Evolutionary conservation across 2,329 filamentous ascomycete species (phyloP).

Genomic region (Fusarium palustre): DNA sequence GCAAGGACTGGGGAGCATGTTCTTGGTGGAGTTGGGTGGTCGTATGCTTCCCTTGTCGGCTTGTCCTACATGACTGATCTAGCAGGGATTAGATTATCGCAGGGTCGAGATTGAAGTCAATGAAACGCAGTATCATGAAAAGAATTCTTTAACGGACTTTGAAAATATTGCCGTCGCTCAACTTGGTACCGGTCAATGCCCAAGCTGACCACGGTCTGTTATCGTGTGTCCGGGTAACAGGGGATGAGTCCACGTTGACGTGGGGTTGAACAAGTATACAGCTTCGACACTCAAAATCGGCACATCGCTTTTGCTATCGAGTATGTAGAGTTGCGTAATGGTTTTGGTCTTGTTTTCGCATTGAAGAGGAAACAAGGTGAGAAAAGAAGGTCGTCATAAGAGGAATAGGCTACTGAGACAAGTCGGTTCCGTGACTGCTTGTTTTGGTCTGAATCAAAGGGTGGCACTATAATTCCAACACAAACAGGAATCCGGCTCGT

Average conservation of each 20-base stretch:
- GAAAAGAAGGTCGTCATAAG: slow-evolving; percentile 16
- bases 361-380: slow-evolving; percentile 29
- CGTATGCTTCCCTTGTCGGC: slow-evolving; percentile 38
- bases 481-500: neutral
- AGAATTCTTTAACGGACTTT: slow-evolving; percentile 8
- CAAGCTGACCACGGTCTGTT: slow-evolving; percentile 16
- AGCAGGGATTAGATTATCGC: slow-evolving; percentile 19
- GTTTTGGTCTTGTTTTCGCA: slow-evolving; percentile 34
- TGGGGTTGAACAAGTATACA: slow-evolving; percentile 18
- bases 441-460: neutral
- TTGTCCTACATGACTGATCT: slow-evolving; percentile 41
- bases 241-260: slow-evolving; percentile 15
- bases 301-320: slow-evolving; percentile 16
- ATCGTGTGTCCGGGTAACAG: slow-evolving; percentile 6
- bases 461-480: neutral
- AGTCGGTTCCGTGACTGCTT: slow-evolving; percentile 2
- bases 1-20: slow-evolving; percentile 15
- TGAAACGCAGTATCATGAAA: slow-evolving; percentile 29
- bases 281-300: slow-evolving; percentile 8
- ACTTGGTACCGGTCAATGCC: slow-evolving; percentile 40
- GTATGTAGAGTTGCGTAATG: slow-evolving; percentile 14
- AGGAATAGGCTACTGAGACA: slow-evolving; percentile 1
- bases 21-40: slow-evolving; percentile 23
- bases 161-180: slow-evolving; percentile 8
- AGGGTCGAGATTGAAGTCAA: slow-evolving; percentile 7